phyloP scores from a whole-genome alignment of 306 rosid genomes.

The Pyrus communis region DNA sequence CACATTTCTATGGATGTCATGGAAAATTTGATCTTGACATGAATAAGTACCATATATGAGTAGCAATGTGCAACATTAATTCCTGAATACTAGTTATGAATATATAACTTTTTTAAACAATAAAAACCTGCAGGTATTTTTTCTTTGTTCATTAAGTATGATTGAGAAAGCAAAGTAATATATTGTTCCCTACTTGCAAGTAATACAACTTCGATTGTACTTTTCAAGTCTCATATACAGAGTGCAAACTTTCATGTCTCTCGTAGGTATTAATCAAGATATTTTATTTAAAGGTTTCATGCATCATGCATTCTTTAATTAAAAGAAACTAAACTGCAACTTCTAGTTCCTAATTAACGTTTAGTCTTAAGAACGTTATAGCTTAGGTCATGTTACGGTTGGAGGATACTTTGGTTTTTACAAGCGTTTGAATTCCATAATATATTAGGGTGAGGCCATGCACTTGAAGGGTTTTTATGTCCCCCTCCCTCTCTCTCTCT shows the following conservation, averaged over 20 bases:
- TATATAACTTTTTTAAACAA: not conserved
- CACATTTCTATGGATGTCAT: slow-evolving; percentile 13
- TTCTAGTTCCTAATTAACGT: not conserved
- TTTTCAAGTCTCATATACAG: not conserved
- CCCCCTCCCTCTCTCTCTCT: not conserved
- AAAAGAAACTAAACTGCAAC: not conserved
- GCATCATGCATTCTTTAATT: not conserved
- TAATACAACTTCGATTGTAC: not conserved
- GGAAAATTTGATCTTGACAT: slow-evolving; percentile 1
- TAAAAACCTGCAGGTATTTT: not conserved
- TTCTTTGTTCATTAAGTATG: not conserved
- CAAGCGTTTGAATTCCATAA: not conserved
- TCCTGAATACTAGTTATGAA: not conserved
- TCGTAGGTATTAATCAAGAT: not conserved
- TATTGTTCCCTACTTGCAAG: not conserved
- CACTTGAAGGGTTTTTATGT: not conserved
- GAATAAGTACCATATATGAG: slow-evolving; percentile 1
- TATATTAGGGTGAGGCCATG: not conserved
- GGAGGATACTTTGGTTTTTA: not conserved
- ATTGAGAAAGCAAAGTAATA: not conserved
- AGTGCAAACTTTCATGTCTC: not conserved
- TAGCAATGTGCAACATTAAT: not conserved
- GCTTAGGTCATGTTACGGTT: not conserved
- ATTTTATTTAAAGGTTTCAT: not conserved
- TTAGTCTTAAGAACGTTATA: not conserved